Conservation (phyloP, 257 asterid genomes). For the Paraleonurus japonicus region DNA sequence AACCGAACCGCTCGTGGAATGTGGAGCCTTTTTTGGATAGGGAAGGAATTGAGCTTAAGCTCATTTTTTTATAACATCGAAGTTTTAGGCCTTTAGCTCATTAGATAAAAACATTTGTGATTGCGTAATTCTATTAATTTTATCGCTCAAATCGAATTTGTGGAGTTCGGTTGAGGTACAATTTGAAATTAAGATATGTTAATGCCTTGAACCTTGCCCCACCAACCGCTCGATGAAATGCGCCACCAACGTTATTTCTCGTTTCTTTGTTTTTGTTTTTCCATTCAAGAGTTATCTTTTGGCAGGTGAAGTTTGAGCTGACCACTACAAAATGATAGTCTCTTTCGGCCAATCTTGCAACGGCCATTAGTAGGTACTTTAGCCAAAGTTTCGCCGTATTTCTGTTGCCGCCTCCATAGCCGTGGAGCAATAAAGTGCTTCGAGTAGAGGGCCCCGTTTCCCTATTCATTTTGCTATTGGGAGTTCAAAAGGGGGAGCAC, state of each 20-base stretch:
- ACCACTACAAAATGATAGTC: conserved; percentile 32
- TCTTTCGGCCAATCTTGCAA: conserved; percentile 34
- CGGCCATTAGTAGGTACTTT: conserved; percentile 16
- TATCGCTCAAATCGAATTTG: not conserved
- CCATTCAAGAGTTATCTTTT: not conserved
- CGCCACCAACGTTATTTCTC: not conserved
- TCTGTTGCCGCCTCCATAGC: conserved; percentile 18
- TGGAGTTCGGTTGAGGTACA: not conserved
- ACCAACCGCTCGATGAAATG: conserved; percentile 35
- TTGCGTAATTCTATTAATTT: not conserved
- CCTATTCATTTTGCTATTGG: conserved; percentile 4
- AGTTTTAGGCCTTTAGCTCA: no score
- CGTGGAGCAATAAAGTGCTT: conserved; percentile 7
- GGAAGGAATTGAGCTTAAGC: not conserved
- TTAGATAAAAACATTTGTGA: not conserved
- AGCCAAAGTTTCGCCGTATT: conserved; percentile 28
- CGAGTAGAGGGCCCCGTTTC: conserved; percentile 1
- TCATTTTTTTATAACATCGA: no score
- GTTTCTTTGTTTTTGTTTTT: not conserved
- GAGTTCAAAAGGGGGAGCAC: conserved; percentile 14
- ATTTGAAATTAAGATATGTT: not conserved
- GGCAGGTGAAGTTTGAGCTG: conserved; percentile 16
- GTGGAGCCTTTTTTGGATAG: not conserved
- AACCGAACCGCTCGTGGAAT: not conserved
- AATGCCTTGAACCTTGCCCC: conserved; percentile 10